Evolutionary conservation across 805 yeast species (phyloP).

Genomic region (Candida dendrica): DNA sequence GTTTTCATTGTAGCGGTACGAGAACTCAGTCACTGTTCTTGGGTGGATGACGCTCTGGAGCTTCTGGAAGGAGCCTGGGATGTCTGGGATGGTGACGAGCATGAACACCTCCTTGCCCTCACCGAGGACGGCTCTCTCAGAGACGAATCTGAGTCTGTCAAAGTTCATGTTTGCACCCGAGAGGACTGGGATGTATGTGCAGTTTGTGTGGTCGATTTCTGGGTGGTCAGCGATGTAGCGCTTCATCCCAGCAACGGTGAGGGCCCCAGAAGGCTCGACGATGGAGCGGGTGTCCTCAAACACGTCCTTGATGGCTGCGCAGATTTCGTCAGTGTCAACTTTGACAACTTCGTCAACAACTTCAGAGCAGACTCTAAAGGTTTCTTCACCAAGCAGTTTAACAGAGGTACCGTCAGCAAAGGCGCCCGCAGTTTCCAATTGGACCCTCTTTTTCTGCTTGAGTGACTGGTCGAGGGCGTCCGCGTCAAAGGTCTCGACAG

Average conservation of each 20-base stretch:
- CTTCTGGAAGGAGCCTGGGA: slow-evolving; percentile 81
- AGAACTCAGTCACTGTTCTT: slow-evolving; percentile 87
- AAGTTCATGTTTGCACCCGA: slow-evolving; percentile 99
- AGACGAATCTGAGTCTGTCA: slow-evolving; percentile 89
- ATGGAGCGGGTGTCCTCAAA: slow-evolving; percentile 93
- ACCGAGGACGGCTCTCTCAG: slow-evolving; percentile 97
- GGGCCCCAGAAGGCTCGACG: slow-evolving; percentile 96
- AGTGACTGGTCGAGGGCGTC: slow-evolving; percentile 81
- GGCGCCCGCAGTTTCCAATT: slow-evolving; percentile 73
- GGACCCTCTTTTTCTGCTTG: slow-evolving; percentile 43
- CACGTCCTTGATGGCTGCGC: slow-evolving; percentile 94
- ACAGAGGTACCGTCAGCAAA: slow-evolving; percentile 99
- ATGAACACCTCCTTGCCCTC: slow-evolving; percentile 95
- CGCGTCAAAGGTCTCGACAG: slow-evolving; percentile 94
- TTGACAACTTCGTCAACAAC: slow-evolving; percentile 83
- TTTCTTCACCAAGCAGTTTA: slow-evolving; percentile 80
- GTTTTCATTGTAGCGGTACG: slow-evolving; percentile 65
- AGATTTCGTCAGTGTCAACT: slow-evolving; percentile 87
- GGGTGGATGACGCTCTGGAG: slow-evolving; percentile 78
- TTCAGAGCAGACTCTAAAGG: slow-evolving; percentile 71
- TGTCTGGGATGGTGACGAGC: slow-evolving; percentile 85
- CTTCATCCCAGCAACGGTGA: slow-evolving; percentile 91
- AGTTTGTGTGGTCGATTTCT: slow-evolving; percentile 60
- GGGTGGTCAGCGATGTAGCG: slow-evolving; percentile 66
- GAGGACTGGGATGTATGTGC: slow-evolving; percentile 75